These are phyloP conservation scores for Kwoniella heveanensis DNA, from an alignment of 768 basidiomycete genomes.

Conservation along the genomic window DNA sequence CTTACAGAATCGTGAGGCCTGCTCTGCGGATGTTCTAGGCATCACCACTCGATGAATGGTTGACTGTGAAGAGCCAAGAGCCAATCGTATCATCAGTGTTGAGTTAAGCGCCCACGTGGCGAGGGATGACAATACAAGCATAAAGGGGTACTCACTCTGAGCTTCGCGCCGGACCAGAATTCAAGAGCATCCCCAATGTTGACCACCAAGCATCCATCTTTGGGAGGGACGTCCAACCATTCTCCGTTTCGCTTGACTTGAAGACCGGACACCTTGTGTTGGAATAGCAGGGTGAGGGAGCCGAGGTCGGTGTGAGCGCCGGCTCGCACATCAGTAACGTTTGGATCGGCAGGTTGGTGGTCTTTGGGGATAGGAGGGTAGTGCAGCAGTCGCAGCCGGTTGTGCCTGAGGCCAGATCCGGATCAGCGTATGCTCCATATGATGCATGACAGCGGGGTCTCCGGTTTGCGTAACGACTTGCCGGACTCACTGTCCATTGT, in stretches of 20 bases:
- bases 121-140: no score
- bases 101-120: no score
- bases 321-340: slow-evolving; percentile 32
- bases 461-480: no score
- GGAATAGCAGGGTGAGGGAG: slow-evolving; percentile 40
- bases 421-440: no score
- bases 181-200: slow-evolving; percentile 37
- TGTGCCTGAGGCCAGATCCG: neutral
- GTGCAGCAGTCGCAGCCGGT: slow-evolving; percentile 9
- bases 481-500: slow-evolving; percentile 9
- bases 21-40: slow-evolving; percentile 23
- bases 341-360: neutral
- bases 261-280: slow-evolving; percentile 38
- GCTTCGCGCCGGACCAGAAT: slow-evolving; percentile 16
- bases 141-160: slow-evolving; percentile 5
- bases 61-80: slow-evolving; percentile 24
- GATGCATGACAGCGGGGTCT: no score
- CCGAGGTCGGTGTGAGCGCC: slow-evolving; percentile 46
- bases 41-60: slow-evolving; percentile 41
- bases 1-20: slow-evolving; percentile 29
- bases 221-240: slow-evolving; percentile 41
- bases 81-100: no score
- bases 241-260: slow-evolving; percentile 31
- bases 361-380: neutral
- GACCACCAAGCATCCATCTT: slow-evolving; percentile 25